Base-by-base conservation (phyloP, 345 rosid species). In the Ailanthus altissimus region DNA sequence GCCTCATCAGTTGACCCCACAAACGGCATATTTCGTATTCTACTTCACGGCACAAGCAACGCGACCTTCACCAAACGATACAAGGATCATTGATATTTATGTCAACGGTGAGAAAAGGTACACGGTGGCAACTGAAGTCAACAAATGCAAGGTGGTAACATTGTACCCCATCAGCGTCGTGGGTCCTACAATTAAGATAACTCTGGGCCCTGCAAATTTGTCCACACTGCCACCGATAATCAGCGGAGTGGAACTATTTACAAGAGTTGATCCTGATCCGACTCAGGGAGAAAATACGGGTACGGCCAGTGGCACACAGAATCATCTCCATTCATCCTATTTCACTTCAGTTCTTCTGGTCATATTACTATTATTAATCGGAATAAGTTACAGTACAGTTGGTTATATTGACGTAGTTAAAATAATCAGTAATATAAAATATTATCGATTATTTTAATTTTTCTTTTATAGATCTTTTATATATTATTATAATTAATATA, bases 21-120 rank as follows among this genome's bases (percentile, higher is more conserved):
- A 25, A 47, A 21, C 76, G 4, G 70, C 76, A 11, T 77, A 62
- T 36, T 38, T 83, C 49, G 83, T 76, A 20, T 53, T 83, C 69
- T 68, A 77, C 65, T 68, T 82, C 58, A 23, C 75, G 0, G 78
- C 76, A 15, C 5, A 53, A 16, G 42, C n/a, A 1, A 46, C 0
- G 38, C 43, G 65, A 21, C 66, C 78, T 16, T 4, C 16, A 4
- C 43, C 60, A 0, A 69, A 69, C 42, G 76, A 76, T n/a, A 28
- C 65, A 4, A 73, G 76, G 47, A 62, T 76, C 57, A 16, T 79
- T 0, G 81, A 68, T n/a, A 63, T 79, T 20, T 25, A 67, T 67
- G 21, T 79, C 15, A 11, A 76, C 81, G 76, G 49, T 11, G 5
- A 5, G n/a, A 42, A 65, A 26, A 42, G 25, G 15, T n/a, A 65